Conservation (phyloP, 2,329 filamentous ascomycete genomes). For the Chaetomium globosum region DNA sequence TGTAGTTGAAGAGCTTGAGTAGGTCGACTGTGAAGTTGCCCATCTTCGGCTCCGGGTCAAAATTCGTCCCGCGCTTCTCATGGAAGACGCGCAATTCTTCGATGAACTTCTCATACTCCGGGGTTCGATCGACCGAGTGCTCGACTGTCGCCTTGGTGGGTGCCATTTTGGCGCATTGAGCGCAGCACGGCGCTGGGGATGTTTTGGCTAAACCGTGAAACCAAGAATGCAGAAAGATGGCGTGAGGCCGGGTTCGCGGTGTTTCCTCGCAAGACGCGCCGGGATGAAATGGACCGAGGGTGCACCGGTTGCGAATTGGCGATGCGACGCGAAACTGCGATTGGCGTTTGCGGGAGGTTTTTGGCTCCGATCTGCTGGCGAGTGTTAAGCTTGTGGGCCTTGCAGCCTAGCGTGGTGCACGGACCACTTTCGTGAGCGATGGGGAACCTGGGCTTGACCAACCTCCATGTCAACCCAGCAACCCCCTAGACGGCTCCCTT, state of each 20-base stretch:
- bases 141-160: constrained; percentile 40
- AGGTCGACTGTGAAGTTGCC: constrained; percentile 76
- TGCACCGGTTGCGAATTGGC: neutral
- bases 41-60: constrained; percentile 81
- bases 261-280: constrained; percentile 10
- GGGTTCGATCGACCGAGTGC: constrained; percentile 59
- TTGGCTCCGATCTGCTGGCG: constrained; percentile 18
- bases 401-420: constrained; percentile 19
- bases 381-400: constrained; percentile 10
- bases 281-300: neutral
- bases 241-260: neutral
- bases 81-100: constrained; percentile 72
- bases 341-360: constrained; percentile 26
- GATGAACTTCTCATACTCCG: constrained; percentile 80
- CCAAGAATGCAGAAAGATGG: neutral
- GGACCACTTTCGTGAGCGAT: constrained; percentile 11
- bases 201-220: neutral
- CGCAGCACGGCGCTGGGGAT: constrained; percentile 21
- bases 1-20: constrained; percentile 74
- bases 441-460: too few species aligned
- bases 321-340: constrained; percentile 27
- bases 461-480: too few species aligned
- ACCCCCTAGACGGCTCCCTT: too few species aligned
- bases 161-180: constrained; percentile 41
- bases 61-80: constrained; percentile 73